Evolutionary conservation across 352 stramenopile genomes (phyloP).

Genomic region (Phytophthora multivora): DNA sequence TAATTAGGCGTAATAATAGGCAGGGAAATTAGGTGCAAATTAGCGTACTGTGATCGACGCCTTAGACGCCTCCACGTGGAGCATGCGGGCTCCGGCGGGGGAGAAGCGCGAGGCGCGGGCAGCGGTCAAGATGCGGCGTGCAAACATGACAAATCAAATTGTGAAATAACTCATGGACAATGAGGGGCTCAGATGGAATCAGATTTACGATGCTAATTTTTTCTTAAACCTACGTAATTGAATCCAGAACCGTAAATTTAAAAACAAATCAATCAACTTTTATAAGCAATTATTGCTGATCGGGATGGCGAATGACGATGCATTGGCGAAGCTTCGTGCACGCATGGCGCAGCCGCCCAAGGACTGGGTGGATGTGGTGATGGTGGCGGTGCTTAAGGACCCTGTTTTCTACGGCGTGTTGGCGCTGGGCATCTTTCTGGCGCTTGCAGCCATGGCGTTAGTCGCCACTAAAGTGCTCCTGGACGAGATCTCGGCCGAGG

Average conservation of each 20-base stretch:
- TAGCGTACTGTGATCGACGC: conserved; percentile 55
- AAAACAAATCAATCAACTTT: no score
- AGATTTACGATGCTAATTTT: no score
- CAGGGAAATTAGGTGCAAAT: background rate
- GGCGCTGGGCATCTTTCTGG: conserved; percentile 45
- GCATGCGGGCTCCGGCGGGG: conserved; percentile 24
- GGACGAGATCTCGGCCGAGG: conserved; percentile 59
- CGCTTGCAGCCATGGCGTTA: conserved; percentile 56
- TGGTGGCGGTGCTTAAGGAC: conserved; percentile 64
- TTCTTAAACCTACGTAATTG: no score
- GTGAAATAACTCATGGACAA: background rate
- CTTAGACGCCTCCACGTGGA: conserved; percentile 70
- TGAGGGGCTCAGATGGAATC: no score
- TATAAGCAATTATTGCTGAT: background rate
- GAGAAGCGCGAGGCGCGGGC: conserved; percentile 21
- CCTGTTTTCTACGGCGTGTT: conserved; percentile 64
- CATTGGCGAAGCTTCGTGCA: conserved; percentile 40
- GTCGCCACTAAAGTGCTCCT: conserved; percentile 66
- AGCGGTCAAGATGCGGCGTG: conserved; percentile 23
- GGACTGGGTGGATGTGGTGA: conserved; percentile 68
- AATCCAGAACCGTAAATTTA: no score
- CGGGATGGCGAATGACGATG: conserved; percentile 20
- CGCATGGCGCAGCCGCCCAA: conserved; percentile 58
- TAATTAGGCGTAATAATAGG: background rate
- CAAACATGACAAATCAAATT: conserved; percentile 23